phyloP scores from a whole-genome alignment of 768 basidiomycete genomes.

The Phlebiopsis gigantea region DNA sequence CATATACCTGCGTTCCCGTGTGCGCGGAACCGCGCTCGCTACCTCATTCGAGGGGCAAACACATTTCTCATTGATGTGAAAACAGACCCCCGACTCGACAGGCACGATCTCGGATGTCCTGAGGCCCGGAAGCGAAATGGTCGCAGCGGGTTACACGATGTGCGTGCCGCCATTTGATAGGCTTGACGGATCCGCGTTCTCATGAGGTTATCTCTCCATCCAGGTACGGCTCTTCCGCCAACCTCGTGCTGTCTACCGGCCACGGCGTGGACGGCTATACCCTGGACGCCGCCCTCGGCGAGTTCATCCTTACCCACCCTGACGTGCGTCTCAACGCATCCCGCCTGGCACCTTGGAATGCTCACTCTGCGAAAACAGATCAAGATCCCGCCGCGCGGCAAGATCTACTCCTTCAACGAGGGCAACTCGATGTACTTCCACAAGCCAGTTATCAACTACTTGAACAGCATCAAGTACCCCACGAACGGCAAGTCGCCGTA shows the following conservation, averaged over 20 bases:
- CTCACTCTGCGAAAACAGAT: constrained; percentile 46
- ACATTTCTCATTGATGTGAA: constrained; percentile 3
- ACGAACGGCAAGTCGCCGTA: constrained; percentile 75
- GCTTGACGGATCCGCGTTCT: neutral
- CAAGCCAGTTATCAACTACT: constrained; percentile 71
- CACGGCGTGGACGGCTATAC: constrained; percentile 98
- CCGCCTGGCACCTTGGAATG: neutral
- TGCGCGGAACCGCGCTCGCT: neutral
- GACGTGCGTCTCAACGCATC: constrained; percentile 45
- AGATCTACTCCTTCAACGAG: constrained; percentile 99
- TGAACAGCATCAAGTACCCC: constrained; percentile 91
- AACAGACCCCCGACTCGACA: constrained; percentile 65
- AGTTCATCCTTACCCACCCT: constrained; percentile 96
- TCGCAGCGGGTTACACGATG: constrained; percentile 97
- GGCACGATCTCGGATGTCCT: constrained; percentile 88
- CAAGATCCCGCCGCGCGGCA: constrained; percentile 87
- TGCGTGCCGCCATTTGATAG: constrained; percentile 31
- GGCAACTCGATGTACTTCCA: constrained; percentile 96
- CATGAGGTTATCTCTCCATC: neutral
- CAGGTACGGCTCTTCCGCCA: constrained; percentile 93
- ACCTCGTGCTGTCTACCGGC: constrained; percentile 92
- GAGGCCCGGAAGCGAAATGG: constrained; percentile 93
- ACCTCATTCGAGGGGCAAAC: constrained; percentile 1
- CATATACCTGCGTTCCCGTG: neutral
- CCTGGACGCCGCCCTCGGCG: constrained; percentile 89